phyloP scores from a whole-genome alignment of 306 rosid genomes.

The Acmispon strigosus region DNA sequence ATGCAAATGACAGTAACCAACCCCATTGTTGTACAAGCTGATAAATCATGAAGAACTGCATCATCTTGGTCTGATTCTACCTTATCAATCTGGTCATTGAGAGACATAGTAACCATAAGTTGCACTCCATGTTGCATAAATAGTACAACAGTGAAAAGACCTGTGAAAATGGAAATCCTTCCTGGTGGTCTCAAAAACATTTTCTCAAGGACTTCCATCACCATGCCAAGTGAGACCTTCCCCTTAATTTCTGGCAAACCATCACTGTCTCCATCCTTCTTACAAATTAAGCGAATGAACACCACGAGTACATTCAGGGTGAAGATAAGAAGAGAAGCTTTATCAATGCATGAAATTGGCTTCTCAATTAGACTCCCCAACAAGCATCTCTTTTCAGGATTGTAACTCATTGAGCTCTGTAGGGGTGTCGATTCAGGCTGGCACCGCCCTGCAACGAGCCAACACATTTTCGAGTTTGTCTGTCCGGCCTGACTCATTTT shows the following conservation, averaged over 20 bases:
- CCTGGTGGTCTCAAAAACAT: conserved; percentile 34
- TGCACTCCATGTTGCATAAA: conserved; percentile 62
- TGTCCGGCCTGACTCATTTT: no score
- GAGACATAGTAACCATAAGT: conserved; percentile 36
- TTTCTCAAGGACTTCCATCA: conserved; percentile 28
- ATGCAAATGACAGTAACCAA: conserved; percentile 45
- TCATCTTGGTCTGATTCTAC: neutral
- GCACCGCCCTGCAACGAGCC: no score
- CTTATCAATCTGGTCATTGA: conserved; percentile 30
- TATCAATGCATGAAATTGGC: conserved; percentile 33
- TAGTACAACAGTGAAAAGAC: conserved; percentile 25
- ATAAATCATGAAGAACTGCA: conserved; percentile 30
- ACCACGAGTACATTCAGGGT: conserved; percentile 27
- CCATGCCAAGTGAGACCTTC: conserved; percentile 24
- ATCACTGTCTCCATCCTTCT: conserved; percentile 23
- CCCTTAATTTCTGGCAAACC: conserved; percentile 57
- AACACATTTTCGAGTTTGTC: no score
- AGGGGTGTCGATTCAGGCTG: no score
- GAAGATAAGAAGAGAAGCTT: conserved; percentile 24
- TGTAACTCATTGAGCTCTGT: neutral
- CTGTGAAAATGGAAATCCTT: conserved; percentile 33
- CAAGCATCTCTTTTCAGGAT: conserved; percentile 6
- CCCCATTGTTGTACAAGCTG: conserved; percentile 64
- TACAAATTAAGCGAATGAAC: conserved; percentile 36
- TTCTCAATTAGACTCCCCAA: conserved; percentile 44